Evolutionary conservation across 768 basidiomycete genomes (phyloP).

Genomic region (Amanita muscaria): DNA sequence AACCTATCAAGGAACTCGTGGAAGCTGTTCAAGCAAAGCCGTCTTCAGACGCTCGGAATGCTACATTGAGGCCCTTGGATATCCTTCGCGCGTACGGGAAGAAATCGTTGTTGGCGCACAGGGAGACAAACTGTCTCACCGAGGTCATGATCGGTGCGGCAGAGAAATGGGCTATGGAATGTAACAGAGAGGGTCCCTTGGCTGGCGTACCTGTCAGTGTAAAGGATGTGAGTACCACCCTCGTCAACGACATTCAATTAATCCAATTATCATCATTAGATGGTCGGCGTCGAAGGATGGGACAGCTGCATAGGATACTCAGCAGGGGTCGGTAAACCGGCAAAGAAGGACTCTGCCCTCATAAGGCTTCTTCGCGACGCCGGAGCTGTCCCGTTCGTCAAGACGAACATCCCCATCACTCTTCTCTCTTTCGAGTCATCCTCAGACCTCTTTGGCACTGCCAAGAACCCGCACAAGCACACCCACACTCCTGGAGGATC

Average conservation of each 20-base stretch:
- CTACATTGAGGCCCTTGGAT: constrained; percentile 26
- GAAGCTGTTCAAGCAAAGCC: constrained; percentile 19
- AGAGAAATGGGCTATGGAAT: constrained; percentile 25
- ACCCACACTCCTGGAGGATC: constrained; percentile 57
- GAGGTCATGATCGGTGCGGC: constrained; percentile 45
- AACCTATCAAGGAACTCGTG: constrained; percentile 22
- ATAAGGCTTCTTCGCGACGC: constrained; percentile 47
- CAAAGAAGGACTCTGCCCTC: constrained; percentile 37
- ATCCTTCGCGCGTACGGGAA: constrained; percentile 39
- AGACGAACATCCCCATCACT: constrained; percentile 54
- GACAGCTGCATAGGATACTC: constrained; percentile 57
- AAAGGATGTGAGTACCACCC: constrained; percentile 35
- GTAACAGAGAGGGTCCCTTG: constrained; percentile 32
- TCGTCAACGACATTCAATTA: not conserved
- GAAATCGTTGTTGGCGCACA: constrained; percentile 38
- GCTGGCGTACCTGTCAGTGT: constrained; percentile 54
- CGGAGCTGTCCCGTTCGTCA: constrained; percentile 58
- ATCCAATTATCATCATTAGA: constrained; percentile 20
- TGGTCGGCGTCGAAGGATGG: constrained; percentile 43
- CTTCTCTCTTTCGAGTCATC: constrained; percentile 50
- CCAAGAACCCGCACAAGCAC: constrained; percentile 54
- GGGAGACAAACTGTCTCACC: constrained; percentile 51
- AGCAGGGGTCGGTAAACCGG: constrained; percentile 35
- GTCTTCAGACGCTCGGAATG: no score
- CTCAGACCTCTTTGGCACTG: constrained; percentile 51